Conservation (phyloP, 1,284 basidiomycete genomes). For the Fomes fomentarius region DNA sequence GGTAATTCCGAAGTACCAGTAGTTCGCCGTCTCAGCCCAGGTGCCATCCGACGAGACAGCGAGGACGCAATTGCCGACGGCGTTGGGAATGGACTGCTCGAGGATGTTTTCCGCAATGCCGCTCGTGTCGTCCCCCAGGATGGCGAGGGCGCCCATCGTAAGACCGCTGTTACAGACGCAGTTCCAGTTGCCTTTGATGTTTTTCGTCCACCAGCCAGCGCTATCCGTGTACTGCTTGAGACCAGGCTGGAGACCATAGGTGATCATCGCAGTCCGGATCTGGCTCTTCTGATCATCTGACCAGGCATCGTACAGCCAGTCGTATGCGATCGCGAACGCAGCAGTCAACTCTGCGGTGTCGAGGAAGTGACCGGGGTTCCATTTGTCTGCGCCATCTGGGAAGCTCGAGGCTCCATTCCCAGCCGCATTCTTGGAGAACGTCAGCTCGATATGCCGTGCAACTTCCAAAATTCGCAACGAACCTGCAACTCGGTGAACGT, state of each 20-base stretch:
- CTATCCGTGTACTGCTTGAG: constrained; percentile 49
- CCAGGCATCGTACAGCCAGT: constrained; percentile 94
- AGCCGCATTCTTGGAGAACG: too few relatives aligned
- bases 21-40: constrained; percentile 96
- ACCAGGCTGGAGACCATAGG: constrained; percentile 78
- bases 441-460: neutral
- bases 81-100: constrained; percentile 71
- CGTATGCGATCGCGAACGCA: constrained; percentile 92
- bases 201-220: constrained; percentile 63
- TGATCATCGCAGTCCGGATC: constrained; percentile 79
- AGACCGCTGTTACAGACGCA: constrained; percentile 96
- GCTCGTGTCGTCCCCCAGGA: constrained; percentile 85
- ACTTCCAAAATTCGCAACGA: constrained; percentile 31
- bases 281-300: constrained; percentile 67
- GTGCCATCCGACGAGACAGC: constrained; percentile 79
- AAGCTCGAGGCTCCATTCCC: constrained; percentile 41
- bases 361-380: constrained; percentile 93
- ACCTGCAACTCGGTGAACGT: constrained; percentile 84
- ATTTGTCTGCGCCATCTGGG: constrained; percentile 59
- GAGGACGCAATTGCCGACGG: constrained; percentile 77
- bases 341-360: constrained; percentile 91
- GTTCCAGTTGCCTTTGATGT: constrained; percentile 90
- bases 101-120: constrained; percentile 75
- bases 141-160: constrained; percentile 88
- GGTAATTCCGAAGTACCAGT: constrained; percentile 96